phyloP scores from a whole-genome alignment of 2,329 filamentous ascomycete genomes.

The Rosellinia necatrix region DNA sequence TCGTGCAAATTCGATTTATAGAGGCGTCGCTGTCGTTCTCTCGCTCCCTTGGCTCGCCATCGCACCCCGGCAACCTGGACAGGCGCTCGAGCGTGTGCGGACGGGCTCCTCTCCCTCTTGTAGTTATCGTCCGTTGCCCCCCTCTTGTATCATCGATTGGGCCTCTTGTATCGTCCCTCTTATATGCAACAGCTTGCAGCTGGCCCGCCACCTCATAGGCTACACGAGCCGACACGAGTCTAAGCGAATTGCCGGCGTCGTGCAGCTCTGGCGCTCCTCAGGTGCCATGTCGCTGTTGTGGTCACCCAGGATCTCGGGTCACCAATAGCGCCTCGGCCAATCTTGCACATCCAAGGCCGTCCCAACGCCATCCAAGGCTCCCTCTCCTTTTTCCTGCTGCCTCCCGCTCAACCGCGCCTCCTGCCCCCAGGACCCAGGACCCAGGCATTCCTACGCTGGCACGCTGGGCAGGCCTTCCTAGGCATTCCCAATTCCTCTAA shows the following conservation, averaged over 20 bases:
- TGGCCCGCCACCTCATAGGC: conserved; percentile 4
- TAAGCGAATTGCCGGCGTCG: conserved; percentile 19
- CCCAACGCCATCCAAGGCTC: background rate
- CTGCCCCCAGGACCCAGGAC: no score
- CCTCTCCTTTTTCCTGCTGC: conserved; percentile 4
- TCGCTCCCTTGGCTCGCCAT: no score
- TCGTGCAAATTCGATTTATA: no score
- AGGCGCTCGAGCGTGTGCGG: no score
- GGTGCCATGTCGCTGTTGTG: conserved; percentile 28
- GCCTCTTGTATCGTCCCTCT: no score
- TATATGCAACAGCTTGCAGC: conserved; percentile 2
- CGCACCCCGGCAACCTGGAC: no score
- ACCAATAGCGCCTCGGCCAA: conserved; percentile 25
- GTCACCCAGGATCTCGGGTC: conserved; percentile 29
- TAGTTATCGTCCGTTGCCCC: no score
- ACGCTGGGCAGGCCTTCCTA: no score
- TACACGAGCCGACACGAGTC: background rate
- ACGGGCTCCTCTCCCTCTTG: no score
- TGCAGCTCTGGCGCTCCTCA: conserved; percentile 23
- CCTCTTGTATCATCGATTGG: no score
- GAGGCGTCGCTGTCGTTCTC: no score
- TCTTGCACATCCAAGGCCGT: conserved; percentile 4
- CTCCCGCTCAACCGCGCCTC: conserved; percentile 3
- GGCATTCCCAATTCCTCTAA: conserved; percentile 10
- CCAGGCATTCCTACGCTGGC: no score